phyloP scores from a whole-genome alignment of 2,329 filamentous ascomycete genomes.

The Cladosporium sp. region DNA sequence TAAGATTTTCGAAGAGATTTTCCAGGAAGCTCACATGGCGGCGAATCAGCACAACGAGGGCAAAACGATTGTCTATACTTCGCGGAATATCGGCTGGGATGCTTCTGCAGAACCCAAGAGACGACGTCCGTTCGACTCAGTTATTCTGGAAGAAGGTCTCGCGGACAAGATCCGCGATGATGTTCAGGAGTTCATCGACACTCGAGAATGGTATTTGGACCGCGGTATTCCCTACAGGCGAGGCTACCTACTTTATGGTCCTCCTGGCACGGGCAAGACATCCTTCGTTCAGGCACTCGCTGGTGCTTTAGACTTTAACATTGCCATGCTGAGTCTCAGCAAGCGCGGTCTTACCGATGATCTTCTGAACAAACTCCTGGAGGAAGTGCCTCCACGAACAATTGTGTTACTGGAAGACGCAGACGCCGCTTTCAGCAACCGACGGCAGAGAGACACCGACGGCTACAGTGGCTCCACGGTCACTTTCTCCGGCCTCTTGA shows the following conservation, averaged over 20 bases:
- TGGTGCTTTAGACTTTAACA: slow-evolving; percentile 86
- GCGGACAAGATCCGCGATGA: slow-evolving; percentile 77
- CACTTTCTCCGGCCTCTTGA: slow-evolving; percentile 85
- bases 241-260: slow-evolving; percentile 84
- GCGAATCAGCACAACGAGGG: slow-evolving; percentile 79
- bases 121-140: slow-evolving; percentile 83
- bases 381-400: slow-evolving; percentile 77
- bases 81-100: slow-evolving; percentile 79
- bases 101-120: slow-evolving; percentile 77
- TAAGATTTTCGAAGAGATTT: slow-evolving; percentile 85
- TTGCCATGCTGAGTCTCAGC: slow-evolving; percentile 87
- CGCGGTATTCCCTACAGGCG: slow-evolving; percentile 91
- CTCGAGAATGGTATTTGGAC: slow-evolving; percentile 85
- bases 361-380: slow-evolving; percentile 77
- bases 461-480: slow-evolving; percentile 85
- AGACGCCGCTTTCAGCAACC: slow-evolving; percentile 84
- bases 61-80: slow-evolving; percentile 88
- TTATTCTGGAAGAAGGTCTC: slow-evolving; percentile 78
- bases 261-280: slow-evolving; percentile 88
- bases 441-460: slow-evolving; percentile 70
- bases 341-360: slow-evolving; percentile 89
- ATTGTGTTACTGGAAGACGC: slow-evolving; percentile 85
- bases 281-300: slow-evolving; percentile 95
- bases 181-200: slow-evolving; percentile 74
- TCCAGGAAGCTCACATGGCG: slow-evolving; percentile 78